These are phyloP conservation scores for Hippophae gyantsensis DNA, from an alignment of 306 rosid species.

Conservation along the genomic window DNA sequence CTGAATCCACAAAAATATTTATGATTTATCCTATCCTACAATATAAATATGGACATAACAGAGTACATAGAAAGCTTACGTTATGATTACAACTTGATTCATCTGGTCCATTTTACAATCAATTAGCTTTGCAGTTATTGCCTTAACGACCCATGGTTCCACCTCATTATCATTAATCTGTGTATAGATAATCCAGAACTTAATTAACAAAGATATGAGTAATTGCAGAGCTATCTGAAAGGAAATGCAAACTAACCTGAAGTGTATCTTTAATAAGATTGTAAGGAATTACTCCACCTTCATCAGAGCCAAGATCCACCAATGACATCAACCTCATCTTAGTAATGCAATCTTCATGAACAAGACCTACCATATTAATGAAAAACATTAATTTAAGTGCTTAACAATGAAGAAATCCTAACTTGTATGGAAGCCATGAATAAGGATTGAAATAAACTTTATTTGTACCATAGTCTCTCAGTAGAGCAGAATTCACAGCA, in stretches of 20 bases:
- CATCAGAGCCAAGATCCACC: conserved; percentile 76
- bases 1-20: no score
- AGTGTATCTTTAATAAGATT: conserved; percentile 63
- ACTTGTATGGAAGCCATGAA: not conserved
- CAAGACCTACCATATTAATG: conserved; percentile 46
- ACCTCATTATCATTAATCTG: conserved; percentile 80
- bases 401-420: conserved; percentile 1
- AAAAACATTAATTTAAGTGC: not conserved
- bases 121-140: conserved; percentile 67
- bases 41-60: not conserved
- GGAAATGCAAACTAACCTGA: conserved; percentile 34
- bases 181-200: conserved; percentile 8
- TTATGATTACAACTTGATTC: conserved; percentile 77
- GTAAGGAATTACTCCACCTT: conserved; percentile 61
- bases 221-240: conserved; percentile 14
- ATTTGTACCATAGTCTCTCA: conserved; percentile 56
- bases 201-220: not conserved
- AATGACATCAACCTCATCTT: conserved; percentile 82
- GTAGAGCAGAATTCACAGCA: conserved; percentile 58
- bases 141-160: conserved; percentile 80
- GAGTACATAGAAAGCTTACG: conserved; percentile 27
- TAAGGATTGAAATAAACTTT: not conserved
- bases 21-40: no score
- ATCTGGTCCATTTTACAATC: conserved; percentile 95
- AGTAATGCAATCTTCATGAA: conserved; percentile 69